Percentiles rank a stretch among this genome's conserved stretches.
Conservation (phyloP, 345 rosid species). For the Psidium friedrichsthalianum region DNA sequence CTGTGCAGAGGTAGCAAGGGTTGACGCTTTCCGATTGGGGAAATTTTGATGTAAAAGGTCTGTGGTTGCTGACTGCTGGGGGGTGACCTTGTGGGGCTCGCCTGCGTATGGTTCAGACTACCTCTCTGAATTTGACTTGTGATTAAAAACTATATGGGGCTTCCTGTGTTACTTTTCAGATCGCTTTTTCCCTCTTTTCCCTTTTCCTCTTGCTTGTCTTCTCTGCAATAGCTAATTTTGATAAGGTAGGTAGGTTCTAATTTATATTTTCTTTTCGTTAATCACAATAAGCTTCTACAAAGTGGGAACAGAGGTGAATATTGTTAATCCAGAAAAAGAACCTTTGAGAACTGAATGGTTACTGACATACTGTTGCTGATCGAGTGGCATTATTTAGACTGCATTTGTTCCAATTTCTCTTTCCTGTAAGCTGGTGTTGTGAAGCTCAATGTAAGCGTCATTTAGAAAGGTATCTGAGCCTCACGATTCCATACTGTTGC, state of each 20-base stretch:
- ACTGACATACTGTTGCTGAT: neutral
- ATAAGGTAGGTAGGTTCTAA: neutral
- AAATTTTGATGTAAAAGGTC: neutral
- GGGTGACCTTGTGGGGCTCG: neutral
- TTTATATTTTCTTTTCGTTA: neutral
- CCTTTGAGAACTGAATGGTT: neutral
- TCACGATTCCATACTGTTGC: neutral
- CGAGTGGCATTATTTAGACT: neutral
- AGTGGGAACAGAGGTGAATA: neutral
- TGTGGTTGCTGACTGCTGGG: neutral
- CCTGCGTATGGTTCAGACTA: neutral
- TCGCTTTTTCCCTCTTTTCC: neutral
- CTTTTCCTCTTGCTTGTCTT: neutral
- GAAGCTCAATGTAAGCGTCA: neutral
- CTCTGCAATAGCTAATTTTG: neutral
- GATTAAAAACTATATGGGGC: neutral
- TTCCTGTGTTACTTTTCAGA: neutral
- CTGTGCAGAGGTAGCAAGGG: neutral
- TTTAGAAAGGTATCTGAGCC: neutral
- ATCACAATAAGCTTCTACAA: neutral
- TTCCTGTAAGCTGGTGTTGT: neutral
- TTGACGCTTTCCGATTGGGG: neutral
- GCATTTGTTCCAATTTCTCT: neutral
- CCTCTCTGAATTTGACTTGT: neutral
- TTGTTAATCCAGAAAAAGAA: neutral